Conservation (phyloP, 257 asterid genomes). For the Nicotiana undulata region DNA sequence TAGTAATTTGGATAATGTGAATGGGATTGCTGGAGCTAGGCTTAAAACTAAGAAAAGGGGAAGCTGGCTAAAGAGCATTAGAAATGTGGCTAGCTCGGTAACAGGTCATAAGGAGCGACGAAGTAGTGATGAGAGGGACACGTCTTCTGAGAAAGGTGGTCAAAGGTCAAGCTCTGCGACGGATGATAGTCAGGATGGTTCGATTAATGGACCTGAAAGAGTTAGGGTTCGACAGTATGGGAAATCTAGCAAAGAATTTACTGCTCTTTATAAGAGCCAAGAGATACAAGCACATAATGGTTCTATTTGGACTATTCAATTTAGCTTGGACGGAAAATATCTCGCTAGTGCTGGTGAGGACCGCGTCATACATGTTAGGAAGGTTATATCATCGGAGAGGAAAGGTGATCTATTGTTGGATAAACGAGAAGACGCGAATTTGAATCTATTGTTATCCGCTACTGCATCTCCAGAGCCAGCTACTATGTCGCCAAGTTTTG, state of each 20-base stretch:
- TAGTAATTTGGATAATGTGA: slow-evolving; percentile 27
- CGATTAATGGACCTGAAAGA: slow-evolving; percentile 78
- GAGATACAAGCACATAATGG: slow-evolving; percentile 94
- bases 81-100: slow-evolving; percentile 67
- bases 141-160: slow-evolving; percentile 92
- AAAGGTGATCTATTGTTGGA: slow-evolving; percentile 71
- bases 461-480: slow-evolving; percentile 87
- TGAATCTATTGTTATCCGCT: slow-evolving; percentile 49
- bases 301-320: slow-evolving; percentile 86
- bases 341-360: slow-evolving; percentile 99
- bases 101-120: slow-evolving; percentile 65
- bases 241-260: slow-evolving; percentile 74
- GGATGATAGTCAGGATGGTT: slow-evolving; percentile 88
- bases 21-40: slow-evolving; percentile 44
- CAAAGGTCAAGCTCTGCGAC: slow-evolving; percentile 97
- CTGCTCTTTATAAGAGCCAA: slow-evolving; percentile 81
- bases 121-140: slow-evolving; percentile 93
- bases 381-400: slow-evolving; percentile 71
- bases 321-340: slow-evolving; percentile 92
- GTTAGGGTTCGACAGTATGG: slow-evolving; percentile 86
- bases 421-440: slow-evolving; percentile 78
- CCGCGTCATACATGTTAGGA: slow-evolving; percentile 85
- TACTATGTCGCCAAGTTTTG: slow-evolving; percentile 65
- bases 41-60: slow-evolving; percentile 62
- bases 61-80: slow-evolving; percentile 80